These are phyloP conservation scores for Epichloe bromicola DNA, from an alignment of 2,329 filamentous ascomycete genomes.

Conservation along the genomic window DNA sequence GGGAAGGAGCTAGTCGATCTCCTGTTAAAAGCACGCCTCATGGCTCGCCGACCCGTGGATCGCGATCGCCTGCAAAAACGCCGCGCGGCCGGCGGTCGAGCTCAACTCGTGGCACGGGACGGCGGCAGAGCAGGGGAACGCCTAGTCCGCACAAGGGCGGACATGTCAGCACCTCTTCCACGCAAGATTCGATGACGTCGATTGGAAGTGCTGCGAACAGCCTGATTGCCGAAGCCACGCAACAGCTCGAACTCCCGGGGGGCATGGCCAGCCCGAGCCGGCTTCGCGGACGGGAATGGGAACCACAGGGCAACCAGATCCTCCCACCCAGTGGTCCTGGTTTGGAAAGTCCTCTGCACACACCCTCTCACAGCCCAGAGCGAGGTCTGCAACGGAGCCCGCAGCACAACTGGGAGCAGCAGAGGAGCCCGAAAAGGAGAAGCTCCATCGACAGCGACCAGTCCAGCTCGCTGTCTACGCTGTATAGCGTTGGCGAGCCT, in stretches of 20 bases:
- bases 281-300: constrained; percentile 16
- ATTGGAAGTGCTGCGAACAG: constrained; percentile 27
- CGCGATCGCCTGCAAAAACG: constrained; percentile 16
- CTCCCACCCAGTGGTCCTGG: constrained; percentile 5
- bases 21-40: constrained; percentile 15
- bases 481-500: constrained; percentile 41
- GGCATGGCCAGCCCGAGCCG: constrained; percentile 33
- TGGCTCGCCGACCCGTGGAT: constrained; percentile 10
- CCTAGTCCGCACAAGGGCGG: constrained; percentile 18
- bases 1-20: constrained; percentile 22
- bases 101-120: constrained; percentile 5
- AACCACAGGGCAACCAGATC: constrained; percentile 8
- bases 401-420: constrained; percentile 8
- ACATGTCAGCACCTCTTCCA: constrained; percentile 10
- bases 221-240: constrained; percentile 23
- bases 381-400: constrained; percentile 10
- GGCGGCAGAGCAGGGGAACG: constrained; percentile 10
- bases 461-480: constrained; percentile 41
- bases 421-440: constrained; percentile 10
- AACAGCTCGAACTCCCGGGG: constrained; percentile 25
- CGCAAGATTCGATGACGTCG: constrained; percentile 17
- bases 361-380: constrained; percentile 10
- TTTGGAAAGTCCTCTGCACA: constrained; percentile 6
- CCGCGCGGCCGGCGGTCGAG: constrained; percentile 3
- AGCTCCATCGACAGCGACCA: constrained; percentile 28